Evolutionary conservation across 2,329 filamentous ascomycete species (phyloP).

Genomic region (Colletotrichum siamense): DNA sequence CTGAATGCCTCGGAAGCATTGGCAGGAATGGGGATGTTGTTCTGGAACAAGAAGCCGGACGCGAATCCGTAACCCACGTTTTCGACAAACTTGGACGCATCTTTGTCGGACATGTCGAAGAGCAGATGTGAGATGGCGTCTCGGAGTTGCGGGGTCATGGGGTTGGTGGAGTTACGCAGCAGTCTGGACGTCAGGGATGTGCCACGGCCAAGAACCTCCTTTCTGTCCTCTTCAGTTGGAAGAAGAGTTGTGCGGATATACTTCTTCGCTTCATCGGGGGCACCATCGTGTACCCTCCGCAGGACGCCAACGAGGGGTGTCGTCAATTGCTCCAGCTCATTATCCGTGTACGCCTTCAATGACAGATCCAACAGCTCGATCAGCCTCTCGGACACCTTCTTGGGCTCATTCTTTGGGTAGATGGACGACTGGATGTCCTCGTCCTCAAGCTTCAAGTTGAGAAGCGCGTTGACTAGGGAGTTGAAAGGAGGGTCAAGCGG

Average conservation of each 20-base stretch:
- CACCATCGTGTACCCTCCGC: slow-evolving; percentile 72
- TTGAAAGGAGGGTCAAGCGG: slow-evolving; percentile 77
- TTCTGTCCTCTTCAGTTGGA: slow-evolving; percentile 78
- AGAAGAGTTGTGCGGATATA: slow-evolving; percentile 73
- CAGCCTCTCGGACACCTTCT: slow-evolving; percentile 66
- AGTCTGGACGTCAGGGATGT: slow-evolving; percentile 77
- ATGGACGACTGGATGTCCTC: slow-evolving; percentile 60
- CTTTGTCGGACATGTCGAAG: slow-evolving; percentile 85
- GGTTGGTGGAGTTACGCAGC: slow-evolving; percentile 77
- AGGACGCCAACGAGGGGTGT: slow-evolving; percentile 79
- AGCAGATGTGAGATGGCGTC: slow-evolving; percentile 79
- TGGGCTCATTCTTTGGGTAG: slow-evolving; percentile 69
- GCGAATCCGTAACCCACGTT: slow-evolving; percentile 97
- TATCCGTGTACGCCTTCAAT: slow-evolving; percentile 66
- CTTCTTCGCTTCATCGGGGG: slow-evolving; percentile 65
- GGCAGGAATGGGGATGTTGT: slow-evolving; percentile 79
- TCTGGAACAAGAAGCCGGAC: slow-evolving; percentile 85
- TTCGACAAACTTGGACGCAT: slow-evolving; percentile 80
- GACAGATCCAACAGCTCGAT: slow-evolving; percentile 74
- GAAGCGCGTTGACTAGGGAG: slow-evolving; percentile 78
- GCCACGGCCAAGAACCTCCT: slow-evolving; percentile 77
- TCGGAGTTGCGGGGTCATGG: slow-evolving; percentile 73
- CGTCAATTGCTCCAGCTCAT: slow-evolving; percentile 74
- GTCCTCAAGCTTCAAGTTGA: slow-evolving; percentile 75
- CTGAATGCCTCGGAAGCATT: slow-evolving; percentile 61